phyloP scores from a whole-genome alignment of 306 rosid species.

The Prunus fruticosa region DNA sequence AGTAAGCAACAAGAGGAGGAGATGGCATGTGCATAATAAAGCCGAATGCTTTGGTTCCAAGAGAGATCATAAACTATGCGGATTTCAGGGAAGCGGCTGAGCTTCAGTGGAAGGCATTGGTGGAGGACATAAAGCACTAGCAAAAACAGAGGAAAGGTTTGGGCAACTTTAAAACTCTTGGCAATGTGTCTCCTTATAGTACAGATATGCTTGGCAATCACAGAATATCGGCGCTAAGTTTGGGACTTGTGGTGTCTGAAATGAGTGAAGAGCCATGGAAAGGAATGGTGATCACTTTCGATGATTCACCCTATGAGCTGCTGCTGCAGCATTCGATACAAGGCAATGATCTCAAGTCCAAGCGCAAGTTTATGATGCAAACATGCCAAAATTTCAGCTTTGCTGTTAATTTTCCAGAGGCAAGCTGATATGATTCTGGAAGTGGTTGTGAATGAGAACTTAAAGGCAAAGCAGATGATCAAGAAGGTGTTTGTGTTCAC shows the following conservation, averaged over 20 bases:
- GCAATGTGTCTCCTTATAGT: not conserved
- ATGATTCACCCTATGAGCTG: too few relatives aligned
- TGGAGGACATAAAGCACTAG: not conserved
- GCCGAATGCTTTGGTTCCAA: not conserved
- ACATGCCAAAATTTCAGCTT: not conserved
- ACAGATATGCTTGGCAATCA: too few relatives aligned
- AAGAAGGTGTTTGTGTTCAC: not conserved
- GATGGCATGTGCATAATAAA: not conserved
- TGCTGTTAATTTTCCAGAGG: not conserved
- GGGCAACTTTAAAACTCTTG: not conserved
- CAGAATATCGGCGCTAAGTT: too few relatives aligned
- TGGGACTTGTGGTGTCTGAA: too few relatives aligned
- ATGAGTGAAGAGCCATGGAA: too few relatives aligned
- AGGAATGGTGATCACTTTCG: not conserved
- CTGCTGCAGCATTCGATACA: not conserved
- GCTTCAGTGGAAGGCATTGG: not conserved
- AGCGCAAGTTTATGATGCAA: not conserved
- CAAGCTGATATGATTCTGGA: not conserved
- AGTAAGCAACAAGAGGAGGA: not conserved
- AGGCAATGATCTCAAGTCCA: not conserved
- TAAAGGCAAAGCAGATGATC: not conserved
- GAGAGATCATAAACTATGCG: not conserved
- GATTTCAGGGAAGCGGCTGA: not conserved
- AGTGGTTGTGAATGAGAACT: not conserved
- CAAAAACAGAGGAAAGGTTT: too few relatives aligned